Conservation (phyloP, 768 basidiomycete genomes). For the Mrakia gelida region DNA sequence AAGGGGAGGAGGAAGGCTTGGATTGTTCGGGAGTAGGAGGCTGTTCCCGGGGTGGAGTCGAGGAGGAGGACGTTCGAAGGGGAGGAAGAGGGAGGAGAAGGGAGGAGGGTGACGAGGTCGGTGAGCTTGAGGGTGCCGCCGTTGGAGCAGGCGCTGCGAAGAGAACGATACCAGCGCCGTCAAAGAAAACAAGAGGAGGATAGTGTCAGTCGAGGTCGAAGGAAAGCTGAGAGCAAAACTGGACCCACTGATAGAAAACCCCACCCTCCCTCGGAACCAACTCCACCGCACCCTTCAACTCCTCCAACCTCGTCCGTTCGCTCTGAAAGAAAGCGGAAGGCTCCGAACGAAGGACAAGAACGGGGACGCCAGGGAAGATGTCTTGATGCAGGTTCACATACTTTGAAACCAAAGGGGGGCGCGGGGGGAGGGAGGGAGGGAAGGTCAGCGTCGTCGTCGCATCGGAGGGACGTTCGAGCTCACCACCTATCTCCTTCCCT, state of each 20-base stretch:
- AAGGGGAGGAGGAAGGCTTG: not conserved
- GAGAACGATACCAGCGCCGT: too few species aligned
- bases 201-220: not conserved
- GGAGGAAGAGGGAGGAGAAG: not conserved
- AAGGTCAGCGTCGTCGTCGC: not conserved
- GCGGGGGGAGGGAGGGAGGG: too few species aligned
- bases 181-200: not conserved
- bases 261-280: not conserved
- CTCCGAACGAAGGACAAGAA: not conserved
- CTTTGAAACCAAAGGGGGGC: too few species aligned
- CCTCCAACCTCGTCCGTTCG: not conserved
- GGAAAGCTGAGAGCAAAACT: not conserved
- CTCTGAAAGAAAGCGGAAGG: not conserved
- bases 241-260: not conserved
- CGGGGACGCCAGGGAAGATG: not conserved
- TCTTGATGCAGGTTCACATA: not conserved
- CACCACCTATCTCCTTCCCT: not conserved
- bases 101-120: not conserved
- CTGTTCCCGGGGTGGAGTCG: not conserved
- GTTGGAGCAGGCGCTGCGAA: not conserved
- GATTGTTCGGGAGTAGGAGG: not conserved
- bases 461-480: not conserved
- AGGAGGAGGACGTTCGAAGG: not conserved
- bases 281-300: not conserved
- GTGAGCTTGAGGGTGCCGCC: not conserved